Conservation (phyloP, 1,284 basidiomycete species). For the Sporisorium graminicola region DNA sequence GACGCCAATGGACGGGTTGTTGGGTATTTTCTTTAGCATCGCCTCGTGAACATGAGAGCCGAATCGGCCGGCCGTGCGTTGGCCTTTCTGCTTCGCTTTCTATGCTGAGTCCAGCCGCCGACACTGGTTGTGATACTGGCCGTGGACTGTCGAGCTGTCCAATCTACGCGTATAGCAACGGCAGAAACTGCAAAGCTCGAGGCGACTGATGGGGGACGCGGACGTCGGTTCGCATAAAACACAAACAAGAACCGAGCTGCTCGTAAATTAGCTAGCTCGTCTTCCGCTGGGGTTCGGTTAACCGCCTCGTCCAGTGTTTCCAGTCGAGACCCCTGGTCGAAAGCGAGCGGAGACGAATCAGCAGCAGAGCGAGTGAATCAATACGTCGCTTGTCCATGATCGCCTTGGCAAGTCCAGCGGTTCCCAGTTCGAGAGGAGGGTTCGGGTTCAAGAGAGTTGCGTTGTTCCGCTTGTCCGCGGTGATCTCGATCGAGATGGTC, state of each 20-base stretch:
- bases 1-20: no score
- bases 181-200: no score
- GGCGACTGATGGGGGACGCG: no score
- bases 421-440: no score
- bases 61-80: background rate
- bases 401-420: background rate
- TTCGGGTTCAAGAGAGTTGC: background rate
- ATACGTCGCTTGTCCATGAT: background rate
- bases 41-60: background rate
- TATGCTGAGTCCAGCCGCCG: no score
- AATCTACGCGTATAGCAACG: no score
- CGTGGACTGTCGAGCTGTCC: no score
- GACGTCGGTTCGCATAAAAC: no score
- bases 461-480: background rate
- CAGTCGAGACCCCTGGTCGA: background rate
- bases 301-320: background rate
- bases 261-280: no score
- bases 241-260: no score
- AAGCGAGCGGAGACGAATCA: background rate
- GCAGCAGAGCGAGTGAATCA: background rate
- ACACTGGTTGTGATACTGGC: background rate
- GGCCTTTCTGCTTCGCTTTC: no score
- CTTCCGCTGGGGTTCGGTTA: background rate
- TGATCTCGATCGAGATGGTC: background rate
- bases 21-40: no score